These are phyloP conservation scores for Geosmithia morbida DNA, from an alignment of 2,329 filamentous ascomycete species.

Conservation along the genomic window DNA sequence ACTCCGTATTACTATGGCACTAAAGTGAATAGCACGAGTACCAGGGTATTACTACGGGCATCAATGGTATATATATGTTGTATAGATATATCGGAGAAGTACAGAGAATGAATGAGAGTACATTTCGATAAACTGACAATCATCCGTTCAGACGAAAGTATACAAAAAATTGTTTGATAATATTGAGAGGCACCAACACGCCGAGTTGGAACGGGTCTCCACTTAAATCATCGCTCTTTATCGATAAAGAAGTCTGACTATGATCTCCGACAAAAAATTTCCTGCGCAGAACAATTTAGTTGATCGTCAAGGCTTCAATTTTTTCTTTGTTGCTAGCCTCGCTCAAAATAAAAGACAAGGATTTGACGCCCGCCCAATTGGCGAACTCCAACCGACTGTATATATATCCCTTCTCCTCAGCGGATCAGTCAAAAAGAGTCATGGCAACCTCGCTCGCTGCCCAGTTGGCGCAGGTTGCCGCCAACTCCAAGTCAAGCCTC, in stretches of 20 bases:
- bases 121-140: too few relatives aligned
- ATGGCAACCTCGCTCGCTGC: conserved; percentile 84
- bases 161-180: neutral
- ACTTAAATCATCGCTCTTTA: neutral
- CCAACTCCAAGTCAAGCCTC: conserved; percentile 77
- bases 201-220: neutral
- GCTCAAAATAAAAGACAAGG: neutral
- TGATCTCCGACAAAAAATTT: conserved; percentile 2
- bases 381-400: neutral
- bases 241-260: conserved; percentile 2
- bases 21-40: neutral
- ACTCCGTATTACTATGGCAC: neutral
- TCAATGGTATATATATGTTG: too few relatives aligned
- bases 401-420: neutral
- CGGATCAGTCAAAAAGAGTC: conserved; percentile 2
- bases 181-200: neutral
- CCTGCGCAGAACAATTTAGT: neutral
- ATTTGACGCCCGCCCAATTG: neutral
- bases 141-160: too few relatives aligned
- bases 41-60: too few relatives aligned
- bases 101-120: too few relatives aligned
- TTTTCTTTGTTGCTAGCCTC: neutral
- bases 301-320: neutral
- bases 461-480: conserved; percentile 86
- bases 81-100: too few relatives aligned